Conservation (phyloP, 2,329 filamentous ascomycete genomes). For the Fusarium tuaranense region DNA sequence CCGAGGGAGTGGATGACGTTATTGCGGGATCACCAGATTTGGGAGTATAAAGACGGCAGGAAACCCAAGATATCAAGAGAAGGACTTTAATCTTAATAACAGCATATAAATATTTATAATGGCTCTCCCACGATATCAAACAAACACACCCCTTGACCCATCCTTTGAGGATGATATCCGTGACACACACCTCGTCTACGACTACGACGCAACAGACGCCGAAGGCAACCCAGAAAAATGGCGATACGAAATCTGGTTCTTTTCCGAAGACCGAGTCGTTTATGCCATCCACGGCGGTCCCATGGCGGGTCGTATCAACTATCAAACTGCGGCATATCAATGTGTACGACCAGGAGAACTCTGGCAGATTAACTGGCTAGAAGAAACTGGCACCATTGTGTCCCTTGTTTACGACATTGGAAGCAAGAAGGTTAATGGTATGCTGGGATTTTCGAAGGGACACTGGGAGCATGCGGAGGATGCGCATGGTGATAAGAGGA, state of each 20-base stretch:
- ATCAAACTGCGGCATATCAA: conserved; percentile 66
- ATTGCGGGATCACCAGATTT: conserved; percentile 2
- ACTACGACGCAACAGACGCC: conserved; percentile 62
- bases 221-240: conserved; percentile 67
- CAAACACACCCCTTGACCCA: conserved; percentile 42
- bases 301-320: conserved; percentile 67
- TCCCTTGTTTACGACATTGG: conserved; percentile 68
- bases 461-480: conserved; percentile 65
- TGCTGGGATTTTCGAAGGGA: conserved; percentile 65
- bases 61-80: background rate
- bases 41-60: conserved; percentile 7
- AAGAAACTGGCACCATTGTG: conserved; percentile 69
- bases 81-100: no score
- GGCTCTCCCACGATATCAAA: conserved; percentile 40
- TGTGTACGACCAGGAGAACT: conserved; percentile 68
- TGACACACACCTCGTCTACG: conserved; percentile 67
- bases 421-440: conserved; percentile 60
- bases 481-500: conserved; percentile 68
- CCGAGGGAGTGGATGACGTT: conserved; percentile 22
- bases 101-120: conserved; percentile 6
- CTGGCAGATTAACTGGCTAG: conserved; percentile 72
- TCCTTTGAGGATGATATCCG: conserved; percentile 60
- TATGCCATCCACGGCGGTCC: conserved; percentile 71
- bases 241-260: conserved; percentile 73
- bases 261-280: conserved; percentile 64